Evolutionary conservation across 495 filamentous ascomycete genomes (phyloP), one percentile per base, ranked within the genome.

Genomic region (Tuber magnatum): DNA sequence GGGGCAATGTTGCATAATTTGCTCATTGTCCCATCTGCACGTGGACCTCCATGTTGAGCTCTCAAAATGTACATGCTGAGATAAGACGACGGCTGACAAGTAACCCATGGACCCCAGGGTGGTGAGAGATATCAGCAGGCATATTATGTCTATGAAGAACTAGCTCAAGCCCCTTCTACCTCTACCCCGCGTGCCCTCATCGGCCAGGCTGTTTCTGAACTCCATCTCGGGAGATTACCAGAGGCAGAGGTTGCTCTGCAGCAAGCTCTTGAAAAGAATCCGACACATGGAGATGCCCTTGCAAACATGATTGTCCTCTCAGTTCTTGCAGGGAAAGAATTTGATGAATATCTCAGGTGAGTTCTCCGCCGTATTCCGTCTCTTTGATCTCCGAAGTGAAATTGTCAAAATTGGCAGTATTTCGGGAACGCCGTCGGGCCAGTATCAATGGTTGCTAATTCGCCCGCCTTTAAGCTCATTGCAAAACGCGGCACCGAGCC

Each of bases 61-160:
- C 16, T 32, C 35, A 14, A 65, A 35, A 20, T 65, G 28, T 32
- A 35, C 28, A 56, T 28, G 24, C 1, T 44, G 51, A 71, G 72
- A 71, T 80, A 48, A 77, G 14, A 70, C 70, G 61, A 77, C 69
- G 69, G 46, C 28, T 48, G 6, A 65, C 56, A 65, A 18, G 56
- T 65, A 65, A 65, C 56, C 35, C 24, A 35, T 20, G 56, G 28
- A 20, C 35, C 74, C 68, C 71, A 96, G 92, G 95, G 95, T 81
- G 94, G 93, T 76, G 94, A 97, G 77, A 94, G 92, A 84, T 99
- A 98, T 86, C 95, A 98, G 84, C 91, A 93, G 79, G 92, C 94
- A 48, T 99, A 95, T 86, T 99, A 99, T 87, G 94, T 99, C 79
- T 99, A 93, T 82, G 94, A 97, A 85, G 95, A 99, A 84, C 89